Evolutionary conservation across 2,329 filamentous ascomycete genomes (phyloP).

Genomic region (Aureobasidium melanogenum): DNA sequence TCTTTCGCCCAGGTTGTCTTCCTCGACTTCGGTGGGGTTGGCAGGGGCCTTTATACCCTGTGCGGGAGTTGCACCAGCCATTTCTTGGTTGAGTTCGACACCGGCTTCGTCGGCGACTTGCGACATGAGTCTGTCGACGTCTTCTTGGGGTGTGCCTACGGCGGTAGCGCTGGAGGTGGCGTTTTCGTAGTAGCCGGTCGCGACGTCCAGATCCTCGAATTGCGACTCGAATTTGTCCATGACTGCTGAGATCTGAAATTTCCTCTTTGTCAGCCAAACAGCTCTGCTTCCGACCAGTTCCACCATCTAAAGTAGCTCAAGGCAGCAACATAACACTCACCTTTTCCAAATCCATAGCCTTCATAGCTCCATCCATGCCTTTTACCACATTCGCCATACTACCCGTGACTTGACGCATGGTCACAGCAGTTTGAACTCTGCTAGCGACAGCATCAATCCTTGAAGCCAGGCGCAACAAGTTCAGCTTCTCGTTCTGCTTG

Average conservation of each 20-base stretch:
- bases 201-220: slow-evolving; percentile 44
- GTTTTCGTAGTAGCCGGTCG: slow-evolving; percentile 68
- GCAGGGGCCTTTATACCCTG: slow-evolving; percentile 39
- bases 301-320: background rate
- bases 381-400: slow-evolving; percentile 55
- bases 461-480: slow-evolving; percentile 48
- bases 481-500: slow-evolving; percentile 54
- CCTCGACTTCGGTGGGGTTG: slow-evolving; percentile 67
- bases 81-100: slow-evolving; percentile 69
- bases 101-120: slow-evolving; percentile 85
- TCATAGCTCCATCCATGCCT: slow-evolving; percentile 55
- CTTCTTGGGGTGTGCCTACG: slow-evolving; percentile 67
- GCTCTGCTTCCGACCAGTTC: background rate
- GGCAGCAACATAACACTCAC: slow-evolving; percentile 26
- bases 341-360: slow-evolving; percentile 55
- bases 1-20: slow-evolving; percentile 60
- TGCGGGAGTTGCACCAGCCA: slow-evolving; percentile 50
- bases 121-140: slow-evolving; percentile 75
- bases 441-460: slow-evolving; percentile 43
- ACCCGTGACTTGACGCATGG: slow-evolving; percentile 52
- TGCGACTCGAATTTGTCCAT: slow-evolving; percentile 58
- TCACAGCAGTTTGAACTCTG: slow-evolving; percentile 52
- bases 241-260: slow-evolving; percentile 48
- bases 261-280: background rate
- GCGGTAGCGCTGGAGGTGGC: slow-evolving; percentile 72